Evolutionary conservation across 768 basidiomycete genomes (phyloP), one percentile per base, ranked within the genome.

Genomic region (Boletus rubroflammeus): DNA sequence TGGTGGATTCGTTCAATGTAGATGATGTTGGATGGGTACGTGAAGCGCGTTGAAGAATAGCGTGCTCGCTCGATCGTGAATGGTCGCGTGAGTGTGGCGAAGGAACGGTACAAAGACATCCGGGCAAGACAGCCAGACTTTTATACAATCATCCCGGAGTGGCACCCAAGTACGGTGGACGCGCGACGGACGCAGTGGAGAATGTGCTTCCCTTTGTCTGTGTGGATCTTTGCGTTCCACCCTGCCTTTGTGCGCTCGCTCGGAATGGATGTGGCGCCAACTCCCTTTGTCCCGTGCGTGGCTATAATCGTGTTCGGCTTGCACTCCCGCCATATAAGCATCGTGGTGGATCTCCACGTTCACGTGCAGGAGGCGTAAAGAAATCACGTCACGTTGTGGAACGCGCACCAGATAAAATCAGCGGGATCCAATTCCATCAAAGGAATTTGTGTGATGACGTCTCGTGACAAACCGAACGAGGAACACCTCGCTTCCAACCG

Each of bases 181-280:
- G 19, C 19, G 11, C 47, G 26, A 26, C 23, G 50, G 26, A 26
- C 23, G 50, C 59, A 57, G n/a, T 32, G 40, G 23, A 26, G 11
- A 44, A 38, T 48, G 10, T 17, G 14, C 14, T 36, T 44, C n/a
- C 40, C 60, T 53, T 62, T 63, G 61, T 62, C 48, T 14, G 17
- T 29, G 42, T 48, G 47, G 34, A 29, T n/a, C 23, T 32, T 50
- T 31, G 25, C 41, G 17, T 46, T 47, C 28, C 41, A 6, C 47
- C 42, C 41, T 2, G 28, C 50, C 62, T 65, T 66, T 65, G 60
- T 63, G 41, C 34, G 9, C 47, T 40, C 17, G 35, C 35, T 15
- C 50, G 46, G 26, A 23, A 21, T 43, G 36, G 25, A 47, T 25
- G 29, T 58, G 29, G 23, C 36, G 15, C 19, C 32, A 2, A 45